phyloP scores from a whole-genome alignment of 352 stramenopile species.

The Thraustotheca clavata region DNA sequence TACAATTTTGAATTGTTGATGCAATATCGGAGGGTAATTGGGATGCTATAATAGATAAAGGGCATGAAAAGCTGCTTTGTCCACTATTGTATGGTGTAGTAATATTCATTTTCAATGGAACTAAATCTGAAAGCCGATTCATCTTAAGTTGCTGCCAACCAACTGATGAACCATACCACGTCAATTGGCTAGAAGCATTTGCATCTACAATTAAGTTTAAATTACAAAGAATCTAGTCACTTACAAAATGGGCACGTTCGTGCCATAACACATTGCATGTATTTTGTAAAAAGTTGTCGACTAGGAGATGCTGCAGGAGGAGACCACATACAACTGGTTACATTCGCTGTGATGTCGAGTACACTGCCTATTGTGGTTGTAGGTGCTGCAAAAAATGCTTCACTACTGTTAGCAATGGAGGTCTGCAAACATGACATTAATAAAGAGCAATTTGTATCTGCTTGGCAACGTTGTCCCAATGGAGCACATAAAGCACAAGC shows the following conservation, averaged over 20 bases:
- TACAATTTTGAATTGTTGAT: neutral
- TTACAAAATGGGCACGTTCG: slow-evolving; percentile 10
- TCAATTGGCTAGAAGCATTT: neutral
- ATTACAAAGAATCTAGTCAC: neutral
- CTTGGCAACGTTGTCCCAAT: neutral
- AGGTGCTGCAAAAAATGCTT: neutral
- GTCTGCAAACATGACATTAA: neutral
- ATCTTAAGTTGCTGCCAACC: neutral
- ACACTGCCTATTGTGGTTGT: neutral
- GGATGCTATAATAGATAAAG: neutral
- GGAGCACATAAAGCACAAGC: neutral
- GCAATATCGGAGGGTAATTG: neutral
- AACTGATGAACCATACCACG: neutral
- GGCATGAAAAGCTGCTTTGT: neutral
- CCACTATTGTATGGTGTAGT: neutral
- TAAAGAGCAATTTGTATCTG: neutral
- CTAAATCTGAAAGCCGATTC: neutral
- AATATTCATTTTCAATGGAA: neutral
- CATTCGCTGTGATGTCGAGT: neutral
- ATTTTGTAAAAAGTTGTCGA: neutral
- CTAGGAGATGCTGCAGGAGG: neutral
- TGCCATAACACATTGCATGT: neutral
- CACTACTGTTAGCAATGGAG: neutral
- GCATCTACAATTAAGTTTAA: neutral
- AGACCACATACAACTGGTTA: neutral